These are phyloP conservation scores for Vigna unguiculata DNA, from an alignment of 306 rosid genomes.

Conservation along the genomic window DNA sequence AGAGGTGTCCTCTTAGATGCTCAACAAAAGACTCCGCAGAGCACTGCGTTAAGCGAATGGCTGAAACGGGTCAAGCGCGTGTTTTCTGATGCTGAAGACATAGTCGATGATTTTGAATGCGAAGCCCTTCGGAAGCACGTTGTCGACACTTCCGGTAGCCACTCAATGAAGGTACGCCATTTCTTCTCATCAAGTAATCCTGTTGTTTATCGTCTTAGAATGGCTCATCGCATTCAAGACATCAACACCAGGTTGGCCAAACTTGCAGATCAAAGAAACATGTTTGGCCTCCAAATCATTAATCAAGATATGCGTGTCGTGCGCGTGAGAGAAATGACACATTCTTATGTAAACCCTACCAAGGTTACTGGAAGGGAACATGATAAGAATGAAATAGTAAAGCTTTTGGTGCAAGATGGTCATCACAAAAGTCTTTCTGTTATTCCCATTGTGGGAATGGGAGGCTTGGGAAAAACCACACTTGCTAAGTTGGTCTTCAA, in stretches of 20 bases:
- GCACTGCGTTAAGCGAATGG: not conserved
- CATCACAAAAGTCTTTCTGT: not conserved
- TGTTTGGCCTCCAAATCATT: not conserved
- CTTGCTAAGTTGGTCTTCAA: not conserved
- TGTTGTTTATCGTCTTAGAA: not conserved
- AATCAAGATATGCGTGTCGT: not conserved
- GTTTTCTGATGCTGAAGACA: not conserved
- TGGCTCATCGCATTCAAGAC: not conserved
- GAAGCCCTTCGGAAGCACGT: not conserved
- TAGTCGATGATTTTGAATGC: not conserved
- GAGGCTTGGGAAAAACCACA: not conserved
- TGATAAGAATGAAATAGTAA: not conserved
- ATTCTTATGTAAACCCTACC: not conserved
- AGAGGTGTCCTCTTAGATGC: not conserved
- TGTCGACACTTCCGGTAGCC: not conserved
- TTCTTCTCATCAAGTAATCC: not conserved
- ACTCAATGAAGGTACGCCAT: not conserved
- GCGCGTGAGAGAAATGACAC: not conserved
- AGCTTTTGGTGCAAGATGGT: not conserved
- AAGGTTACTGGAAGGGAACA: slow-evolving; percentile 3
- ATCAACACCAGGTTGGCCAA: not conserved
- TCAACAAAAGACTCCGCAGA: not conserved
- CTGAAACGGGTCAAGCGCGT: not conserved
- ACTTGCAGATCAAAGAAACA: not conserved
- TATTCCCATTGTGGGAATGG: slow-evolving; percentile 16